A percentile compares a stretch with the other conserved stretches of the same genome.
Evolutionary conservation across 2,329 filamentous ascomycete species (phyloP).

Genomic region (Cercospora sesami): DNA sequence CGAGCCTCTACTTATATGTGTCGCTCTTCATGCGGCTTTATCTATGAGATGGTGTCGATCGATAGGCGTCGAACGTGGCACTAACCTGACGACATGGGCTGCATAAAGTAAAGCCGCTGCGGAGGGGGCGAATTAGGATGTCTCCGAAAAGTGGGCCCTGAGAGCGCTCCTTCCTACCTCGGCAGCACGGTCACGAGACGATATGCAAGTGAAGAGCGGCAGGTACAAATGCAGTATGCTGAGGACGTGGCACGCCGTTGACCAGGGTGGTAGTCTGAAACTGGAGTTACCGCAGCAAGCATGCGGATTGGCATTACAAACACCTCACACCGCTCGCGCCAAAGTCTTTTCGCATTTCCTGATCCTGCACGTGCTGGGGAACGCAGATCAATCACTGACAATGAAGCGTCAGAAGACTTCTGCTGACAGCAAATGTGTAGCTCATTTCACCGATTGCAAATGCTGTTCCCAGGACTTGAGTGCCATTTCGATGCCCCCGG

Average conservation of each 20-base stretch:
- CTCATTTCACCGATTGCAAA: background rate
- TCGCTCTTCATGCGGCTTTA: background rate
- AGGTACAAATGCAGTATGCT: slow-evolving; percentile 3
- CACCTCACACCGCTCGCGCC: background rate
- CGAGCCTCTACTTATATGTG: slow-evolving; percentile 3
- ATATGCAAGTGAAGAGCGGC: background rate
- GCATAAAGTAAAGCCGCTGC: slow-evolving; percentile 14
- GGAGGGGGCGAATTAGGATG: slow-evolving; percentile 11
- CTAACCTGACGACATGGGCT: slow-evolving; percentile 20
- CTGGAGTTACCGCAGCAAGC: background rate
- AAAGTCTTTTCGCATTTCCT: background rate
- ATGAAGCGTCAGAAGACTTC: background rate
- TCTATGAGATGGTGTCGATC: slow-evolving; percentile 2
- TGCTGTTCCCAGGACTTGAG: slow-evolving; percentile 28
- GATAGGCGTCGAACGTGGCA: slow-evolving; percentile 5
- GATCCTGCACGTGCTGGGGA: background rate
- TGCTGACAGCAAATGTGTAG: background rate
- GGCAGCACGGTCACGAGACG: background rate
- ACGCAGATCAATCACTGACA: background rate
- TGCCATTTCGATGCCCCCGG: slow-evolving; percentile 28
- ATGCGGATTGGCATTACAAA: background rate
- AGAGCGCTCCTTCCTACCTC: slow-evolving; percentile 9
- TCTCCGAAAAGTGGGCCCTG: slow-evolving; percentile 1
- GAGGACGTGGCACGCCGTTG: background rate
- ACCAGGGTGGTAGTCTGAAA: background rate